Base-by-base conservation (phyloP, 306 rosid genomes). In the Vachellia collinsii region DNA sequence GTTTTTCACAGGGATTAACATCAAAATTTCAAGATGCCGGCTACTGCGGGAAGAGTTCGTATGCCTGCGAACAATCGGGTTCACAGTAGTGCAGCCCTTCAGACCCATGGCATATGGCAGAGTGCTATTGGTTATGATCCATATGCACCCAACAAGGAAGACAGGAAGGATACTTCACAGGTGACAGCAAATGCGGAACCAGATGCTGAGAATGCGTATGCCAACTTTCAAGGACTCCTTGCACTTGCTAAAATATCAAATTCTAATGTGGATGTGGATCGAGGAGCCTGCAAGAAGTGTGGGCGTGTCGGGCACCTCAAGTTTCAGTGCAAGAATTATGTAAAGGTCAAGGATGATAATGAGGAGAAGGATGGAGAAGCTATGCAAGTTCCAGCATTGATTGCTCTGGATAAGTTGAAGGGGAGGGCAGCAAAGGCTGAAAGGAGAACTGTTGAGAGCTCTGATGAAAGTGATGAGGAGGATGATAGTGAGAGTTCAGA, bases 41-140 rank as follows among this genome's bases (percentile, higher is more conserved):
- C 98, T 75, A 94, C 97, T 54, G 97, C 97, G 14, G 97, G 97
- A 79, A 91, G 98, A 82, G 98, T 94, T 91, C 98, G 98, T 87
- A 94, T 94, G 98, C 97, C 98, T 7, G 98, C 98, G 36, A 94
- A 94, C 91, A 94, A 94, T 58, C 82, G 97, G 89, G 98, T 94
- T 70, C 98, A 94, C 81, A 94, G 97, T 81, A 94, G 97, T 86
- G 98, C 98, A 11, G 98, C 98, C 83, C 97, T 94, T 75, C 98
- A 94, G 81, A 94, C 98, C 36, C 97, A 94, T 19, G 97, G 98
- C 38, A 94, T 94, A 80, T 94, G 97, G 98, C 98, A 94, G 84
- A 94, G 97, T 86, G 97, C 97, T 22, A 94, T 94, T 78, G 97
- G 97, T 34, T 94, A 92, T 42, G 97, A 94, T 68, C 98, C 97